Evolutionary conservation across 768 basidiomycete genomes (phyloP), one percentile per base, ranked within the genome.

Genomic region (Leccinum obscurum): DNA sequence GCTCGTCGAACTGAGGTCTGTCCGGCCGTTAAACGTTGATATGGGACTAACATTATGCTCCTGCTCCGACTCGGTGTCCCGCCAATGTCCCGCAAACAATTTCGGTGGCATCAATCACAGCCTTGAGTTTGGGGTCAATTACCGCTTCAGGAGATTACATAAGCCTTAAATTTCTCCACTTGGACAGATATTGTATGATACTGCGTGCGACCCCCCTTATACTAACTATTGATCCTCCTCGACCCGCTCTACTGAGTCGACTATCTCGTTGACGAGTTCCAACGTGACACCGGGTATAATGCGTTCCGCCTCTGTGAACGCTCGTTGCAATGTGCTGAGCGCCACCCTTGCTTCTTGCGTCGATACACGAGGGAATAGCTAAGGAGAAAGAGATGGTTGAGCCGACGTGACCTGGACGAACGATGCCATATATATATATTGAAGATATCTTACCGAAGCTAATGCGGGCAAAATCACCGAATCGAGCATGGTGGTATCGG

Each of bases 401-500:
- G 64, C 52, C 54, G 62, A 58, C 44, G 56, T 30, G 55, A 48
- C 37, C 24, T 24, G 28, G n/a, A 46, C 41, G 59, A 32, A 24
- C 15, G 48, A 57, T 56, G 28, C 41, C 56, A 35, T 26, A n/a
- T 13, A 56, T 53, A 37, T 39, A 13, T 34, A 34, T 34, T 20
- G 22, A 1, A 4, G 78, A 15, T 9, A 9, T 41, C 89, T 74
- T 66, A 98, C 96, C 62, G 93, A 95, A 49, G 95, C 92, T 67
- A 98, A 88, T n/a, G 95, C 95, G 24, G 97, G 97, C 30, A 98
- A 77, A 55, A 98, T 88, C 32, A 99, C 96, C 3, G 93, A 93
- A 68, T 97, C 95, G 39, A 98, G 80, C 88, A 98, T 96, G n/a
- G 91, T 88, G 28, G 90, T 90, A 70, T 92, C 90, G 5, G 89